A percentile compares a stretch with the other conserved stretches of the same genome.
Evolutionary conservation across 2,329 filamentous ascomycete genomes (phyloP).

Genomic region (Talaromyces sp.): DNA sequence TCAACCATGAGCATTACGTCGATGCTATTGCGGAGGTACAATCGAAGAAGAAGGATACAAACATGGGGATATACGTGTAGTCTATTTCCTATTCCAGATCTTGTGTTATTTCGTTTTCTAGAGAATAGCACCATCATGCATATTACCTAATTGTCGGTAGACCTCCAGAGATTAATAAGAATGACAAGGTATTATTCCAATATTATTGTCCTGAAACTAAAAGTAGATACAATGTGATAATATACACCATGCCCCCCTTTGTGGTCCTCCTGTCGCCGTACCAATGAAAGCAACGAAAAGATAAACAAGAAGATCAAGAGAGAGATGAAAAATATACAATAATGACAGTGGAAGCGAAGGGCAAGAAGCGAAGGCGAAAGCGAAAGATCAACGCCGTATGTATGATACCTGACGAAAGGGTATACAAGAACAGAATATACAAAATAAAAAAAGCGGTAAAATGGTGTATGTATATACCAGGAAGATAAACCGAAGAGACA

Average conservation of each 20-base stretch:
- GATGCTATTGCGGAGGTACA: slow-evolving; percentile 95
- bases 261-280: neutral
- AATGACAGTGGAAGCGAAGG: neutral
- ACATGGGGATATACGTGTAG: slow-evolving; percentile 47
- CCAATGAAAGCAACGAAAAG: neutral
- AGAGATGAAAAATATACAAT: neutral
- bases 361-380: neutral
- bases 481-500: neutral
- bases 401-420: slow-evolving; percentile 1
- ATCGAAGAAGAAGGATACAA: slow-evolving; percentile 81
- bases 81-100: slow-evolving; percentile 2
- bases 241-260: neutral
- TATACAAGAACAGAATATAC: neutral
- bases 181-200: neutral
- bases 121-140: neutral
- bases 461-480: neutral
- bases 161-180: neutral
- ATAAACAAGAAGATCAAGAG: slow-evolving; percentile 3
- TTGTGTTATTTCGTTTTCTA: neutral
- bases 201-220: neutral
- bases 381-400: neutral
- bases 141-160: neutral
- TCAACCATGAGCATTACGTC: slow-evolving; percentile 97
- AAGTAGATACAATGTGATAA: neutral
- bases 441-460: neutral